A percentile compares a stretch with the other conserved stretches of the same genome.
Conservation (phyloP, 2,329 filamentous ascomycete genomes). For the Phyllosticta paracitricarpa region DNA sequence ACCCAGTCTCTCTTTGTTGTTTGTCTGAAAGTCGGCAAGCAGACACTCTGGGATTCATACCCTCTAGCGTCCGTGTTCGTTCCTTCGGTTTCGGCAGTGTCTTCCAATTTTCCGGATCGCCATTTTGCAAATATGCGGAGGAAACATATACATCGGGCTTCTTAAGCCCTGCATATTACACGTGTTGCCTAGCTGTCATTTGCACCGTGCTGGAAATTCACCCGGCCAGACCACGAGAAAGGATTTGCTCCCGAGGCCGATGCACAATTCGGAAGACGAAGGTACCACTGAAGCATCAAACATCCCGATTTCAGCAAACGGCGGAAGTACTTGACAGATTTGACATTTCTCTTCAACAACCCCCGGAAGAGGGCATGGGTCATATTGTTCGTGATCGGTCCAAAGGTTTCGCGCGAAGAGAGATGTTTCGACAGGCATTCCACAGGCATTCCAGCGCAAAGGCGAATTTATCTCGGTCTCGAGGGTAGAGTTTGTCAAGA, state of each 20-base stretch:
- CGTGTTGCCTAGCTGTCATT: not conserved
- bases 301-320: no score
- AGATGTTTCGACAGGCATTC: no score
- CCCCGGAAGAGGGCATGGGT: no score
- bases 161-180: not conserved
- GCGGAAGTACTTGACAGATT: no score
- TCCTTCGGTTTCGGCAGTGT: not conserved
- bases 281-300: no score
- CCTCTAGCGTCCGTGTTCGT: not conserved
- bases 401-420: no score
- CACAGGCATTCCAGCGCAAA: no score
- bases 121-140: not conserved
- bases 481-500: no score
- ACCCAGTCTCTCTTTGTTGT: not conserved
- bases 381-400: no score
- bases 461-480: no score
- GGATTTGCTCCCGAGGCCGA: not conserved
- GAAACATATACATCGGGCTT: not conserved
- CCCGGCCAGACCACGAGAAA: not conserved
- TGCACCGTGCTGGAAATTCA: not conserved
- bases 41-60: not conserved
- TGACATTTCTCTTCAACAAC: no score
- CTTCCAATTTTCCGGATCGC: not conserved
- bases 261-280: no score
- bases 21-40: not conserved